Conservation (phyloP, 208 protist species). For the Leishmania tarentolae region DNA sequence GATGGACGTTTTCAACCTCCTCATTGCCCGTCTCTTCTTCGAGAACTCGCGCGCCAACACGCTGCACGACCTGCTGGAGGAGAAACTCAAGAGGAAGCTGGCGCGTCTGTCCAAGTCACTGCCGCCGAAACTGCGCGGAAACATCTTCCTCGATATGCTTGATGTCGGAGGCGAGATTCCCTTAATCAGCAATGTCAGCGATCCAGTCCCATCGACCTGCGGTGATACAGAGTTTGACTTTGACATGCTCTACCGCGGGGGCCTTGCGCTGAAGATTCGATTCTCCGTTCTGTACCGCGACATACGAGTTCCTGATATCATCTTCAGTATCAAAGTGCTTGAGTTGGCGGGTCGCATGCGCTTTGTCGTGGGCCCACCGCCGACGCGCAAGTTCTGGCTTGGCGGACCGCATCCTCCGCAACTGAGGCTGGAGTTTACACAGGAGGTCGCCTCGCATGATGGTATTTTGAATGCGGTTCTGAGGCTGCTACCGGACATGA, state of each 20-base stretch:
- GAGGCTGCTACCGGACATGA: constrained; percentile 79
- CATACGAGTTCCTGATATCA: constrained; percentile 68
- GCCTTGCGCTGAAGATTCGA: constrained; percentile 64
- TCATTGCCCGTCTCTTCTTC: constrained; percentile 83
- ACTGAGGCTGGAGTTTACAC: constrained; percentile 75
- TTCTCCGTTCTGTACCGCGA: constrained; percentile 70
- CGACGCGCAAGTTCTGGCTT: constrained; percentile 79
- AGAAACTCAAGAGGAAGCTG: constrained; percentile 76
- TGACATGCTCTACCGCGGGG: constrained; percentile 85
- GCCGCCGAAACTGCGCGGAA: constrained; percentile 61
- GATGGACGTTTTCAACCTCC: constrained; percentile 76
- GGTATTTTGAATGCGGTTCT: constrained; percentile 69
- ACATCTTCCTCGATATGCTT: constrained; percentile 64
- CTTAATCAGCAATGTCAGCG: constrained; percentile 68
- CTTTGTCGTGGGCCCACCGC: constrained; percentile 72
- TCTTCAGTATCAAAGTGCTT: constrained; percentile 78
- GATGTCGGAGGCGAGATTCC: constrained; percentile 81
- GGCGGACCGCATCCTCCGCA: constrained; percentile 57
- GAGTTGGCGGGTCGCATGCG: constrained; percentile 78
- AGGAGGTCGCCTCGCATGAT: constrained; percentile 75
- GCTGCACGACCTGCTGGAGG: constrained; percentile 60
- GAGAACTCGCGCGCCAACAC: constrained; percentile 73
- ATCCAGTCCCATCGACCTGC: constrained; percentile 41
- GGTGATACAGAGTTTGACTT: constrained; percentile 86
- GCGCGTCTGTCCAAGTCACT: constrained; percentile 61